Evolutionary conservation across 108 stramenopile species (phyloP).

Genomic region (Fragilariopsis cylindrus): DNA sequence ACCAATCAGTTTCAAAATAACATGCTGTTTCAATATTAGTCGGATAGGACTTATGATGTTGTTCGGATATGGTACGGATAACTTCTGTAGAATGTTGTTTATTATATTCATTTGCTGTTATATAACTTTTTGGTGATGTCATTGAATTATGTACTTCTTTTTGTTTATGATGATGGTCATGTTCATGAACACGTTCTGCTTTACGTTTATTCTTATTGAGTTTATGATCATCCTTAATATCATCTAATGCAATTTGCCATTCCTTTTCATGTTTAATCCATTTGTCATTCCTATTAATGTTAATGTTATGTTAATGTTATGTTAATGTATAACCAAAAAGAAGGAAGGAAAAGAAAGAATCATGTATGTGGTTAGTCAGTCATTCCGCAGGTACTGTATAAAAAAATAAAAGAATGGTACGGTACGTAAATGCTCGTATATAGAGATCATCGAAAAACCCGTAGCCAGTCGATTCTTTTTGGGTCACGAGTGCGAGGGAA

Average conservation of each 20-base stretch:
- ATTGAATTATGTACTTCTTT: slow-evolving; percentile 7
- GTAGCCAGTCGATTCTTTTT: no score
- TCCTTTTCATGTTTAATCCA: slow-evolving; percentile 13
- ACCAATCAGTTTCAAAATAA: slow-evolving; percentile 23
- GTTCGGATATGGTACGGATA: slow-evolving; percentile 37
- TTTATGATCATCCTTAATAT: slow-evolving; percentile 27
- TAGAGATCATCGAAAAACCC: no score
- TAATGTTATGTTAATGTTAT: slow-evolving; percentile 11
- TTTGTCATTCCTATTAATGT: slow-evolving; percentile 2
- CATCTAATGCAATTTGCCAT: neutral
- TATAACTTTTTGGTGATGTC: slow-evolving; percentile 12
- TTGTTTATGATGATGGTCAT: slow-evolving; percentile 8
- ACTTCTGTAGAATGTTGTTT: slow-evolving; percentile 3
- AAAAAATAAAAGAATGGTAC: no score
- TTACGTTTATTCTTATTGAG: slow-evolving; percentile 27
- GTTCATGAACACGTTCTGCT: slow-evolving; percentile 14
- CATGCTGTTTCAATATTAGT: slow-evolving; percentile 40
- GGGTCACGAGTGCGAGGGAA: no score
- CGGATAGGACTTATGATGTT: slow-evolving; percentile 42
- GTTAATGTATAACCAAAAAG: slow-evolving; percentile 33
- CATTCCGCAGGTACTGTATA: neutral
- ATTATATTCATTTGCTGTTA: slow-evolving; percentile 33
- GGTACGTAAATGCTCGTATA: no score
- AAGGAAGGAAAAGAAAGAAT: slow-evolving; percentile 24
- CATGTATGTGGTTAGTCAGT: no score